Evolutionary conservation across 495 filamentous ascomycete genomes (phyloP).

Genomic region (Glonium stellatum): DNA sequence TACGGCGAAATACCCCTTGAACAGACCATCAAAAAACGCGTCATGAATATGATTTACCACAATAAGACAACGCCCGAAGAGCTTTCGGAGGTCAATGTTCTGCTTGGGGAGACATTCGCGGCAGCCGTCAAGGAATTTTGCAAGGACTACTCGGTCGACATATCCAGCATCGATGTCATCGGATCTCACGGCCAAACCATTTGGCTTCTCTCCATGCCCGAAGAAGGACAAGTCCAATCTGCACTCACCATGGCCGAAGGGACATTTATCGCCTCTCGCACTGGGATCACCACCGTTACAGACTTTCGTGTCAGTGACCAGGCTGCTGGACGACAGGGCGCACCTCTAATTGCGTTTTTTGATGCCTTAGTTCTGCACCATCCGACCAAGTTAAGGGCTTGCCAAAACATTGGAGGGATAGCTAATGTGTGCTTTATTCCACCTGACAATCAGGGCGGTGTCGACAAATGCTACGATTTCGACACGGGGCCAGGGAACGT

Average conservation of each 20-base stretch:
- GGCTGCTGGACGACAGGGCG: too few relatives aligned
- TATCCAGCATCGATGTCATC: constrained; percentile 47
- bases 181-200: constrained; percentile 33
- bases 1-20: constrained; percentile 42
- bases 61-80: constrained; percentile 18
- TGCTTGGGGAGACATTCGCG: constrained; percentile 26
- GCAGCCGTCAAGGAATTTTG: constrained; percentile 28
- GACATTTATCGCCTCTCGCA: too few relatives aligned
- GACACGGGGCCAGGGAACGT: constrained; percentile 47
- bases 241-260: too few relatives aligned
- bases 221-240: too few relatives aligned
- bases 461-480: constrained; percentile 47
- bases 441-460: constrained; percentile 44
- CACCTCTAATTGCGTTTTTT: constrained; percentile 48
- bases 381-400: constrained; percentile 49
- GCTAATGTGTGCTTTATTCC: constrained; percentile 56
- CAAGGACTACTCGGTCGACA: constrained; percentile 40
- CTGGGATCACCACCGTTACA: too few relatives aligned
- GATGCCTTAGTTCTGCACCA: constrained; percentile 46
- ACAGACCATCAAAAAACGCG: constrained; percentile 47
- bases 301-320: too few relatives aligned
- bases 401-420: constrained; percentile 56
- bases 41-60: constrained; percentile 22
- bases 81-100: constrained; percentile 23
- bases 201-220: too few relatives aligned